phyloP scores from a whole-genome alignment of 495 filamentous ascomycete species.

The Penicillium ochrochloron region DNA sequence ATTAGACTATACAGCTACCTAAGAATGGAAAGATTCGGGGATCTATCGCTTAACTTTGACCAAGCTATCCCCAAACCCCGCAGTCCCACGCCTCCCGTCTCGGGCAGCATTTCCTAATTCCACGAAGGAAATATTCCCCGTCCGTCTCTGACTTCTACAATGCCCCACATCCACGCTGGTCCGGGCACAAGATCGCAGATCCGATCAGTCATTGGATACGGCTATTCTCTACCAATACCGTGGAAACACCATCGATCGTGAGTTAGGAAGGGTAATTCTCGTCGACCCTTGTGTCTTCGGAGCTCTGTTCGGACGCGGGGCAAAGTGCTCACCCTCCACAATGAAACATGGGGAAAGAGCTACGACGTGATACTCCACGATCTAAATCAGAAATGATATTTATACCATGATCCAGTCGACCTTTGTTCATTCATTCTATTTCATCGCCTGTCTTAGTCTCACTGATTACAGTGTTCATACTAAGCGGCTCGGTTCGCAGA shows the following conservation, averaged over 20 bases:
- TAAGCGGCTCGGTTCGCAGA: background rate
- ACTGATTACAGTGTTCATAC: background rate
- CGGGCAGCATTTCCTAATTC: constrained; percentile 19
- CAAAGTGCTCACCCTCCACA: constrained; percentile 4
- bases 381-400: constrained; percentile 14
- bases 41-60: too few species aligned
- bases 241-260: constrained; percentile 6
- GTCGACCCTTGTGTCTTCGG: background rate
- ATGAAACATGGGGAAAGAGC: background rate
- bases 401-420: constrained; percentile 11
- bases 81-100: background rate
- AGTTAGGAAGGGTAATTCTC: constrained; percentile 4
- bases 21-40: too few species aligned
- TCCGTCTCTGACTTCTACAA: background rate
- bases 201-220: constrained; percentile 19
- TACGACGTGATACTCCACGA: background rate
- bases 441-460: background rate
- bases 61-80: background rate
- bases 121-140: constrained; percentile 29
- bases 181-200: constrained; percentile 7
- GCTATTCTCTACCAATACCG: background rate
- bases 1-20: too few species aligned
- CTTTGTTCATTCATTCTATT: background rate
- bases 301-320: constrained; percentile 3
- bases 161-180: constrained; percentile 9